Conservation (phyloP, 805 yeast species). For the Yamadazyma ubonensis region DNA sequence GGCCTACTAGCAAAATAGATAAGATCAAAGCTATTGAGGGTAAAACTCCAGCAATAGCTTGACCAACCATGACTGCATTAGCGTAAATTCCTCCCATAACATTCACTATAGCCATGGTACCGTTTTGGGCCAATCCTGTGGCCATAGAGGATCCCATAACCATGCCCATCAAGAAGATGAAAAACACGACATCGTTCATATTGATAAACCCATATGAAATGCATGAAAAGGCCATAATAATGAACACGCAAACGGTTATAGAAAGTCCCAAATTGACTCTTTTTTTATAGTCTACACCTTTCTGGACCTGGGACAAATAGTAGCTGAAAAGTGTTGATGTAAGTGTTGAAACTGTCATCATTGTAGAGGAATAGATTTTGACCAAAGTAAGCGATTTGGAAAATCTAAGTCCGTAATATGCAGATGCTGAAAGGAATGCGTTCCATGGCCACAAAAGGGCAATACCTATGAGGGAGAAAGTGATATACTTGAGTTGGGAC, state of each 20-base stretch:
- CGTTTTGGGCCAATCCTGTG: conserved; percentile 83
- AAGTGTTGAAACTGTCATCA: conserved; percentile 84
- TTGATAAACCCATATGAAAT: conserved; percentile 32
- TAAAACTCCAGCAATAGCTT: conserved; percentile 89
- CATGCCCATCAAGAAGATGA: conserved; percentile 55
- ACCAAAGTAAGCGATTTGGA: conserved; percentile 49
- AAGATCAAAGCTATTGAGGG: conserved; percentile 72
- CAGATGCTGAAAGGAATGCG: conserved; percentile 81
- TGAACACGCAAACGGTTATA: conserved; percentile 57
- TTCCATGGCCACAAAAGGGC: conserved; percentile 97
- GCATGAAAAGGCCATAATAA: conserved; percentile 54
- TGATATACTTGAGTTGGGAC: conserved; percentile 45
- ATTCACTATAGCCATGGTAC: conserved; percentile 83
- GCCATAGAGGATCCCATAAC: conserved; percentile 70
- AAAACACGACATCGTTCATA: conserved; percentile 45
- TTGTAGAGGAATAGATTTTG: conserved; percentile 68
- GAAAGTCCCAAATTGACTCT: conserved; percentile 63
- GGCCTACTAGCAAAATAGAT: conserved; percentile 47
- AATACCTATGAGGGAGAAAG: conserved; percentile 70
- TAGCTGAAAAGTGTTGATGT: conserved; percentile 60
- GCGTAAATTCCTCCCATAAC: conserved; percentile 74
- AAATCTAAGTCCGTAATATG: conserved; percentile 69
- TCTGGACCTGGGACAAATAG: conserved; percentile 64
- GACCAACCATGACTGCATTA: conserved; percentile 92
- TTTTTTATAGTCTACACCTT: conserved; percentile 52